Percentiles rank a stretch among this genome's conserved stretches.
These are phyloP conservation scores for Metschnikowia hibisci DNA, from an alignment of 805 yeast genomes.

Conservation along the genomic window DNA sequence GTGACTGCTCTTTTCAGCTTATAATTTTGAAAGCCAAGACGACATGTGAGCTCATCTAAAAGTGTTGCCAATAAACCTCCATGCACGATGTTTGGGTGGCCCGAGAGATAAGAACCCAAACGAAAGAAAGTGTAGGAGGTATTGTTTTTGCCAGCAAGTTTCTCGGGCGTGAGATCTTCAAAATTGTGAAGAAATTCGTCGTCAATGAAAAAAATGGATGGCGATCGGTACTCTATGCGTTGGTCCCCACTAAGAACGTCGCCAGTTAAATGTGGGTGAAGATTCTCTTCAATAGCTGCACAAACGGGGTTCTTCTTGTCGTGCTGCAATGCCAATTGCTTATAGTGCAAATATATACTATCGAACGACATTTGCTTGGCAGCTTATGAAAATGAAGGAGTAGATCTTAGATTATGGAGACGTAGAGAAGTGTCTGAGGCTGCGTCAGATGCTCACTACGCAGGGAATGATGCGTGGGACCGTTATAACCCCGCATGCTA, in stretches of 20 bases:
- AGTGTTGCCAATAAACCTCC: constrained; percentile 43
- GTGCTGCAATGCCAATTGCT: not conserved
- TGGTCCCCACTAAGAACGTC: constrained; percentile 31
- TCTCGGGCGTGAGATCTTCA: constrained; percentile 20
- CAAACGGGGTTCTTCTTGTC: constrained; percentile 9
- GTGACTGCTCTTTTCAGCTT: constrained; percentile 40
- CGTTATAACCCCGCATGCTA: not conserved
- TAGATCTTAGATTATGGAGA: too few species aligned
- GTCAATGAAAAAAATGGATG: constrained; percentile 32
- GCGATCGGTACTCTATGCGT: constrained; percentile 32
- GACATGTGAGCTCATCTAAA: constrained; percentile 40
- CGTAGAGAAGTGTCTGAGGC: too few species aligned
- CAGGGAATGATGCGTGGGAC: not conserved
- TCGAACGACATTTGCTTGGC: not conserved
- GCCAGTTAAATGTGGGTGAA: constrained; percentile 37
- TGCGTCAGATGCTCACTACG: too few species aligned
- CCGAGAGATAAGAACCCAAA: constrained; percentile 35
- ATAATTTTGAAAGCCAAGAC: constrained; percentile 40
- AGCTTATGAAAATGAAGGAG: not conserved
- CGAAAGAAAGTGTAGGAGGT: constrained; percentile 37
- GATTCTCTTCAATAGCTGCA: constrained; percentile 22
- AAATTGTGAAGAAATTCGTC: constrained; percentile 25
- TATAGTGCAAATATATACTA: not conserved
- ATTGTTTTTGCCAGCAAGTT: constrained; percentile 21
- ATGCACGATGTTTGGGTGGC: constrained; percentile 40